Conservation (phyloP, 2,329 filamentous ascomycete genomes). For the Dactylonectria estremocensis region DNA sequence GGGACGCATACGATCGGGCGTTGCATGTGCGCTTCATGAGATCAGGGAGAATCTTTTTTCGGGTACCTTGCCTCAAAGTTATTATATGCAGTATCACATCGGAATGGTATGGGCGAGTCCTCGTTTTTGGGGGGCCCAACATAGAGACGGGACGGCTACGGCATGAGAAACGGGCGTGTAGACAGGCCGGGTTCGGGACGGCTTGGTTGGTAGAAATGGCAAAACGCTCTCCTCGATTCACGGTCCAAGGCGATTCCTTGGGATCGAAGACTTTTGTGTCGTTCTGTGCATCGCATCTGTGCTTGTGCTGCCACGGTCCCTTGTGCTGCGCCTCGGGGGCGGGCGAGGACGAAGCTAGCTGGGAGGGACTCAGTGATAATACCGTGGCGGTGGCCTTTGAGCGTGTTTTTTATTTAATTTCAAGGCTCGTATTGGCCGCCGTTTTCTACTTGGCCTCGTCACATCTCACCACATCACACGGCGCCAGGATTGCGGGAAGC, state of each 20-base stretch:
- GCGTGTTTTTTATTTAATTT: neutral
- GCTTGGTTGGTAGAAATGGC: constrained; percentile 31
- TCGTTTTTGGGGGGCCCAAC: constrained; percentile 6
- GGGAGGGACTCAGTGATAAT: neutral
- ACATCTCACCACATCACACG: neutral
- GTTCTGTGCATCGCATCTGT: neutral
- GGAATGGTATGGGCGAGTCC: constrained; percentile 35
- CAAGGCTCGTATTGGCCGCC: neutral
- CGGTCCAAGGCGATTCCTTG: neutral
- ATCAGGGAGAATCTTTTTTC: constrained; percentile 25
- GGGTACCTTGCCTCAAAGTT: constrained; percentile 43
- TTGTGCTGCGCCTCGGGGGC: neutral
- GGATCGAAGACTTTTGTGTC: constrained; percentile 2
- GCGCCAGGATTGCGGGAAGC: neutral
- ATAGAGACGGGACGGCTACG: constrained; percentile 28
- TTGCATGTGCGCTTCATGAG: constrained; percentile 11
- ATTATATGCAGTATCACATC: constrained; percentile 46
- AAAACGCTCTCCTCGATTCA: constrained; percentile 35
- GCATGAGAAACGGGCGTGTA: constrained; percentile 26
- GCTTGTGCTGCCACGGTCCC: neutral
- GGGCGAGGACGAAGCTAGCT: neutral
- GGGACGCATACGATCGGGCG: constrained; percentile 12
- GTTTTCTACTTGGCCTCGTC: neutral
- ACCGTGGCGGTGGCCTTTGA: neutral
- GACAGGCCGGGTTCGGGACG: constrained; percentile 24